Conservation (phyloP, 257 asterid genomes). For the Thymus quinquecostatus region DNA sequence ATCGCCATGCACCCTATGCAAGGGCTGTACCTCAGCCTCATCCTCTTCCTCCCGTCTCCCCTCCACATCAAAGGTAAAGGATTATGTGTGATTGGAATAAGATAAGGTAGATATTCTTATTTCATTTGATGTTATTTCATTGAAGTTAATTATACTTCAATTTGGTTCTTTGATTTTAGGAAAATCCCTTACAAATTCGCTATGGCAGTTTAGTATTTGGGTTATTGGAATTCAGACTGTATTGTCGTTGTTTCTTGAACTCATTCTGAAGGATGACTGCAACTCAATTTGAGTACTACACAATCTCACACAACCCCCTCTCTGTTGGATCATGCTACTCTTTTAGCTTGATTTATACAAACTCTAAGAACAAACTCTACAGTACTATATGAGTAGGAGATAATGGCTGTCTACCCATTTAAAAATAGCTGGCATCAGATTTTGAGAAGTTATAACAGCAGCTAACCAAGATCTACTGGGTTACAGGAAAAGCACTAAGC, state of each 20-base stretch:
- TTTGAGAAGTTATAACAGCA: neutral
- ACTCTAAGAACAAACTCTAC: neutral
- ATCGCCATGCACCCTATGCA: too few relatives aligned
- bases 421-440: neutral
- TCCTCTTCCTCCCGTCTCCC: too few relatives aligned
- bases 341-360: neutral
- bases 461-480: conserved; percentile 15
- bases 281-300: neutral
- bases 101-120: neutral
- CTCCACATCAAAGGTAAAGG: too few relatives aligned
- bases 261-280: neutral
- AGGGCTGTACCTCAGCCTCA: too few relatives aligned
- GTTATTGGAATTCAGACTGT: neutral
- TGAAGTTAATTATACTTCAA: neutral
- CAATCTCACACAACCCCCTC: neutral
- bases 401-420: conserved; percentile 3
- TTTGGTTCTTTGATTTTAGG: too few relatives aligned
- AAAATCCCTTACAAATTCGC: too few relatives aligned
- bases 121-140: neutral
- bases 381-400: neutral
- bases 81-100: neutral
- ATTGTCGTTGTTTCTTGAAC: neutral
- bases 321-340: neutral
- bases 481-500: neutral
- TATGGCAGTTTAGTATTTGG: too few relatives aligned